Evolutionary conservation across 495 filamentous ascomycete genomes (phyloP).

Genomic region (Daldinia bambusicola): DNA sequence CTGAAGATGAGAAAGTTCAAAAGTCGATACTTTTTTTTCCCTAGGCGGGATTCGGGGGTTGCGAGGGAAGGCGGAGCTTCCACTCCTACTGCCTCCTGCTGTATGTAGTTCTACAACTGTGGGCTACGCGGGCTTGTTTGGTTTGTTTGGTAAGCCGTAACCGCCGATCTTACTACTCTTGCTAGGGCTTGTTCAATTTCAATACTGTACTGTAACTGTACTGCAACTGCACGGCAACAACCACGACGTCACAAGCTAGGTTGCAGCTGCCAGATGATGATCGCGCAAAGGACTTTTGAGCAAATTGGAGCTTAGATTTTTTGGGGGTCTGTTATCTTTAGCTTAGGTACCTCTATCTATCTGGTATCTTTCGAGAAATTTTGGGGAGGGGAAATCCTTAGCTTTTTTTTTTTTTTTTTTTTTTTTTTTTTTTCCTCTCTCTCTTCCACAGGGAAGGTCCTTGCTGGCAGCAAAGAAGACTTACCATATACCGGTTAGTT

Average conservation of each 20-base stretch:
- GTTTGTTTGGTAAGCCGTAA: conserved; percentile 20
- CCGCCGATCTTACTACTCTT: conserved; percentile 23
- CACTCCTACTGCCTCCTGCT: conserved; percentile 19
- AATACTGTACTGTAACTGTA: no score
- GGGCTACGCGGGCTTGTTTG: neutral
- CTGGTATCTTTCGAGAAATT: conserved; percentile 6
- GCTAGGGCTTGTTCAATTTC: conserved; percentile 11
- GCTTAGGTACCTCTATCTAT: neutral
- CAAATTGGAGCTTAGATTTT: conserved; percentile 25
- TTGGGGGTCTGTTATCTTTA: conserved; percentile 29
- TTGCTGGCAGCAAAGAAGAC: neutral
- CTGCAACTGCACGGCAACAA: conserved; percentile 5
- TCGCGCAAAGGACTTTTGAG: conserved; percentile 35
- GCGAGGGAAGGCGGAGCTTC: conserved; percentile 13
- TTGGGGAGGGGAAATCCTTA: neutral
- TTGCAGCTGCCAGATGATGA: conserved; percentile 17
- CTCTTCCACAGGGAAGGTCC: neutral
- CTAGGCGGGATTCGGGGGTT: conserved; percentile 8
- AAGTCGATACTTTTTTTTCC: conserved; percentile 8
- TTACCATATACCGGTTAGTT: conserved; percentile 3
- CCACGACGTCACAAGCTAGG: conserved; percentile 35
- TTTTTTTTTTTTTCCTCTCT: no score
- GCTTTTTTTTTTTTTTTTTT: no score
- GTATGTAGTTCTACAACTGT: neutral
- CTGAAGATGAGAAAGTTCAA: conserved; percentile 7